Evolutionary conservation across 306 rosid species (phyloP).

Genomic region (Mucuna pruriens): DNA sequence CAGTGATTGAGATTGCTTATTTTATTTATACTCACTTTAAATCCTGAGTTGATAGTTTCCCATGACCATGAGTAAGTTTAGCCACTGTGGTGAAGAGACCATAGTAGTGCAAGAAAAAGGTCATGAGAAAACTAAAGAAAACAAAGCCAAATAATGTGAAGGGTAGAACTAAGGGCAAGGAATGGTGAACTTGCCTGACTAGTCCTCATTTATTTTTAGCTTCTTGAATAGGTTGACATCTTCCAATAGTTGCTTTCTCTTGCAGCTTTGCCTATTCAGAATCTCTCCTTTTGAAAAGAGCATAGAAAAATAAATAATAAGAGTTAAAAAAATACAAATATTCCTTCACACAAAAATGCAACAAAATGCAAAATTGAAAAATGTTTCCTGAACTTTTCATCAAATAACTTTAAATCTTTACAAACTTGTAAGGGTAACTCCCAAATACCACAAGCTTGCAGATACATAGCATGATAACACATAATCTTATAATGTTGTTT

Average conservation of each 20-base stretch:
- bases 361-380: background rate
- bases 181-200: slow-evolving; percentile 50
- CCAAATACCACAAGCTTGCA: background rate
- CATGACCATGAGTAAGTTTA: too few relatives aligned
- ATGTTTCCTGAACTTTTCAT: too few relatives aligned
- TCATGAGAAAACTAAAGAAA: background rate
- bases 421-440: background rate
- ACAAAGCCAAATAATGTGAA: background rate
- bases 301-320: background rate
- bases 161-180: background rate
- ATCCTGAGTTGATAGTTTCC: too few relatives aligned
- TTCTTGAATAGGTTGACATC: slow-evolving; percentile 62
- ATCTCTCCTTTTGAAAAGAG: slow-evolving; percentile 27
- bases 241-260: slow-evolving; percentile 66
- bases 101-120: too few relatives aligned
- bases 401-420: too few relatives aligned
- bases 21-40: too few relatives aligned
- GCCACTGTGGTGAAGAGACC: too few relatives aligned
- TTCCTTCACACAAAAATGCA: background rate
- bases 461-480: background rate
- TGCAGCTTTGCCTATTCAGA: slow-evolving; percentile 48
- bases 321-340: background rate
- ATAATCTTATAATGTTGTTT: background rate
- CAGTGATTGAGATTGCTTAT: too few relatives aligned
- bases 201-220: slow-evolving; percentile 64